phyloP scores from a whole-genome alignment of 225 moss, liverwort and hornwort species.

The Straminergon stramineum region DNA sequence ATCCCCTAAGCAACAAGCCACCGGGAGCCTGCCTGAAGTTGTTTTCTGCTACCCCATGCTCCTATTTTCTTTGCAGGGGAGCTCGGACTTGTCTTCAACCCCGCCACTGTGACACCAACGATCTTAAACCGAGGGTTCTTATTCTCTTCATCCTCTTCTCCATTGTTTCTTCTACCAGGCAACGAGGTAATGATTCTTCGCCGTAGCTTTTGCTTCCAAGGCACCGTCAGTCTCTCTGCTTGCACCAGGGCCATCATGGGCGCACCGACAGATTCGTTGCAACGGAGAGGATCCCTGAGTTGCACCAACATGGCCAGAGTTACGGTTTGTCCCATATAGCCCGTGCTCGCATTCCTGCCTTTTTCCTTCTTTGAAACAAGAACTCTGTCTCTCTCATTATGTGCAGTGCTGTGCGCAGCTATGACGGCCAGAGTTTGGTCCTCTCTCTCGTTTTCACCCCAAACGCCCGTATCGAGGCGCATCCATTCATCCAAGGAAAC shows the following conservation, averaged over 20 bases:
- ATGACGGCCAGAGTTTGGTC: conserved; percentile 48
- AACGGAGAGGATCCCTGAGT: conserved; percentile 61
- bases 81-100: conserved; percentile 36
- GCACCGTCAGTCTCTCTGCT: conserved; percentile 45
- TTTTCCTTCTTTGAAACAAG: conserved; percentile 7
- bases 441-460: conserved; percentile 23
- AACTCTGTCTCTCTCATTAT: conserved; percentile 19
- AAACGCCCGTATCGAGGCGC: conserved; percentile 63
- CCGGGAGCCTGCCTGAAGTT: conserved; percentile 56
- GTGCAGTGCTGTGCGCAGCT: conserved; percentile 43
- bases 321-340: conserved; percentile 54
- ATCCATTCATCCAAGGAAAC: conserved; percentile 85
- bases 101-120: conserved; percentile 57
- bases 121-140: conserved; percentile 42
- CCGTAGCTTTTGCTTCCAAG: conserved; percentile 31
- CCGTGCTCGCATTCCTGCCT: conserved; percentile 17
- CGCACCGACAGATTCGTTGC: conserved; percentile 64
- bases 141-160: conserved; percentile 16
- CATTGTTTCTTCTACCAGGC: conserved; percentile 30
- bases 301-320: conserved; percentile 72
- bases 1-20: conserved; percentile 75
- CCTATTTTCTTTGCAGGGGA: background rate
- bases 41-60: conserved; percentile 53
- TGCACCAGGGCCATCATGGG: conserved; percentile 77
- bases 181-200: conserved; percentile 5